phyloP scores from a whole-genome alignment of 805 yeast genomes.

The Nakazawaea sp. region DNA sequence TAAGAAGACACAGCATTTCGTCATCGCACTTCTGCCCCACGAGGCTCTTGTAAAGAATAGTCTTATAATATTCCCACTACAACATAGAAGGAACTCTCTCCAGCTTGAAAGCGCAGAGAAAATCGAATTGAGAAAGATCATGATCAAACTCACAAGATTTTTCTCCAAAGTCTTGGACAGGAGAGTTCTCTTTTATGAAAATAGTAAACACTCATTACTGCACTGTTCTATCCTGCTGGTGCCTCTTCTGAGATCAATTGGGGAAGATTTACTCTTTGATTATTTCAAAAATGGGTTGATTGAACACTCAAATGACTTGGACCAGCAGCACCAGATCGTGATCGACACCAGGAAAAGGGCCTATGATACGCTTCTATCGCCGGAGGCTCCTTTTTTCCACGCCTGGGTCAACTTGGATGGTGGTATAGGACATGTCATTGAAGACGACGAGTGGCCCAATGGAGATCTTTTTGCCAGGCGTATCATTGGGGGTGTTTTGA shows the following conservation, averaged over 20 bases:
- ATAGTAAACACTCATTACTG: slow-evolving; percentile 22
- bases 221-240: slow-evolving; percentile 38
- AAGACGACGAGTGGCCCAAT: slow-evolving; percentile 36
- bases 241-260: slow-evolving; percentile 30
- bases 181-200: slow-evolving; percentile 40
- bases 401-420: slow-evolving; percentile 40
- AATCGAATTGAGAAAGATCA: slow-evolving; percentile 34
- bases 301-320: slow-evolving; percentile 30
- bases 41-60: slow-evolving; percentile 30
- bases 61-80: slow-evolving; percentile 33
- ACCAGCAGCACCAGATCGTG: slow-evolving; percentile 26
- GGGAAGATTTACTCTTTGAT: slow-evolving; percentile 25
- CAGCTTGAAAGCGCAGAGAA: slow-evolving; percentile 35
- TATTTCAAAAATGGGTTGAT: slow-evolving; percentile 35
- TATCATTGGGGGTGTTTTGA: slow-evolving; percentile 38
- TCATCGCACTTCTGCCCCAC: slow-evolving; percentile 30
- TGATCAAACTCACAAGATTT: slow-evolving; percentile 32
- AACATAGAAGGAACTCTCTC: slow-evolving; percentile 32
- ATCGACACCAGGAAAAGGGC: slow-evolving; percentile 28
- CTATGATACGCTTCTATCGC: slow-evolving; percentile 28
- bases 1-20: slow-evolving; percentile 25
- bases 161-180: slow-evolving; percentile 26
- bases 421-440: slow-evolving; percentile 45
- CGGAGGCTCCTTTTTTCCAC: slow-evolving; percentile 44
- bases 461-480: slow-evolving; percentile 39